A percentile compares a stretch with the other conserved stretches of the same genome.
These are phyloP conservation scores for Musa balbisiana DNA, from an alignment of 202 grass and related monocot species.

Conservation along the genomic window DNA sequence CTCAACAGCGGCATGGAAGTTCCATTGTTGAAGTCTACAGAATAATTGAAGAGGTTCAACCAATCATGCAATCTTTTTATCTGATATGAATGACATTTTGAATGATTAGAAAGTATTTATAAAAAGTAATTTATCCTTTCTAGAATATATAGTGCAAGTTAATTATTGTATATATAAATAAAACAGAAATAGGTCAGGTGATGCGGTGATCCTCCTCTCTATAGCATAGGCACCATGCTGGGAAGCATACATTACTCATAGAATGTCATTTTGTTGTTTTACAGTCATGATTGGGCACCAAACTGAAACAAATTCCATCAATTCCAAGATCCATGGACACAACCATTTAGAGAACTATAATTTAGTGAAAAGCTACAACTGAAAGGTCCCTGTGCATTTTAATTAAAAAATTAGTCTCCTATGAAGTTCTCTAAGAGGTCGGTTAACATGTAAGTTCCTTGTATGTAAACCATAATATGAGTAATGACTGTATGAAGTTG, in stretches of 20 bases:
- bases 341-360: background rate
- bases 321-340: background rate
- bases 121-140: too few relatives aligned
- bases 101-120: background rate
- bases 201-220: background rate
- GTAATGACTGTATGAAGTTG: background rate
- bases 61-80: conserved; percentile 21
- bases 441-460: background rate
- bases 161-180: background rate
- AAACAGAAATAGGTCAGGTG: background rate
- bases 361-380: background rate
- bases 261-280: background rate
- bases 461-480: background rate
- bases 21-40: conserved; percentile 97
- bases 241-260: background rate
- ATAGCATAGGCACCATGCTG: background rate
- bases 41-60: conserved; percentile 91
- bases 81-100: background rate
- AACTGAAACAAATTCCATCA: background rate
- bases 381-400: background rate
- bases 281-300: background rate
- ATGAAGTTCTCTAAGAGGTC: background rate
- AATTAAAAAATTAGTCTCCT: background rate
- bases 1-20: conserved; percentile 80
- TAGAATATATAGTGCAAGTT: too few relatives aligned